phyloP scores from a whole-genome alignment of 805 yeast genomes.

The Hanseniaspora guilliermondii region DNA sequence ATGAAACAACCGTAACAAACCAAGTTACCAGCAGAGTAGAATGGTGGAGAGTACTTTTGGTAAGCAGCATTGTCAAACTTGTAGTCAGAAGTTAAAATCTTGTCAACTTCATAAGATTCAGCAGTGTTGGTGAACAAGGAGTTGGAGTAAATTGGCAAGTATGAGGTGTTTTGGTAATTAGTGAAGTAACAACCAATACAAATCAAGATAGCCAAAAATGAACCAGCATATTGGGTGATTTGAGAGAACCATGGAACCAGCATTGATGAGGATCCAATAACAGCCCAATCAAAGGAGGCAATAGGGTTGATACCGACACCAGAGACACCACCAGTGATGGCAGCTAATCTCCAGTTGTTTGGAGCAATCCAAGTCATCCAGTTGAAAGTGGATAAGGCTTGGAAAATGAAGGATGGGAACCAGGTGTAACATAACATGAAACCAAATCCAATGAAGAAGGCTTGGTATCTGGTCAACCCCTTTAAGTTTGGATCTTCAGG shows the following conservation, averaged over 20 bases:
- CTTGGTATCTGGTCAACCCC: conserved; percentile 32
- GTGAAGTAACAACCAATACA: conserved; percentile 33
- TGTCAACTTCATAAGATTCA: conserved; percentile 34
- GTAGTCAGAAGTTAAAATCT: conserved; percentile 34
- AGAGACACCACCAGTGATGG: conserved; percentile 39
- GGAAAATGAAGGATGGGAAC: conserved; percentile 55
- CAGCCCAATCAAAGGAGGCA: conserved; percentile 44
- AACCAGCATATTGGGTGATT: conserved; percentile 28
- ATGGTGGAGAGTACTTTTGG: conserved; percentile 50
- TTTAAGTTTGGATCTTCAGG: conserved; percentile 27
- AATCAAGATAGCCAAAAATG: conserved; percentile 25
- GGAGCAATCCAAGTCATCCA: conserved; percentile 29
- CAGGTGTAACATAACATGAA: conserved; percentile 47
- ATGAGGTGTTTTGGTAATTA: conserved; percentile 47
- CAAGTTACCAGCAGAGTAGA: conserved; percentile 49
- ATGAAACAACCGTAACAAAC: conserved; percentile 47
- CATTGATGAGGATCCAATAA: conserved; percentile 26
- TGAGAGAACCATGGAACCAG: conserved; percentile 36
- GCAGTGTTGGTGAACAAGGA: conserved; percentile 40
- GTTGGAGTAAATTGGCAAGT: conserved; percentile 45
- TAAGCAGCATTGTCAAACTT: conserved; percentile 35
- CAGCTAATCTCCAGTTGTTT: conserved; percentile 38
- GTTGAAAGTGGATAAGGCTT: conserved; percentile 49
- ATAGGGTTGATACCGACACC: conserved; percentile 46
- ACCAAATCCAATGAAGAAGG: conserved; percentile 34